These are phyloP conservation scores for Vanderwaltozyma tropicalis DNA, from an alignment of 805 yeast genomes.

Conservation along the genomic window DNA sequence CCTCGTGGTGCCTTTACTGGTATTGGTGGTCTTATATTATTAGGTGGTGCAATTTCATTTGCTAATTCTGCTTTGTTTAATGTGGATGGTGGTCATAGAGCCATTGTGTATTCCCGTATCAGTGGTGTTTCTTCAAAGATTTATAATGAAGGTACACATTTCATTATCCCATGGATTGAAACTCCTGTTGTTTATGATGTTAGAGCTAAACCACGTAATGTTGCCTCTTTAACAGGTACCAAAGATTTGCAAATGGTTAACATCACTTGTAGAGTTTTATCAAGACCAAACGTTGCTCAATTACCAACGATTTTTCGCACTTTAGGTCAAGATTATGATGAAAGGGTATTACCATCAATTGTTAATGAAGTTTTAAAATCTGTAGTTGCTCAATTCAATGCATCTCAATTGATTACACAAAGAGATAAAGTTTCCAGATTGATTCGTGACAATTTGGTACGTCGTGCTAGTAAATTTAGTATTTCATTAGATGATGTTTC, in stretches of 20 bases:
- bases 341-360: slow-evolving; percentile 93
- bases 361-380: slow-evolving; percentile 94
- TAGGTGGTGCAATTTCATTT: slow-evolving; percentile 48
- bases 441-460: slow-evolving; percentile 81
- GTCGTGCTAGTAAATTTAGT: slow-evolving; percentile 86
- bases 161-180: slow-evolving; percentile 89
- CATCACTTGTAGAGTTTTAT: slow-evolving; percentile 94
- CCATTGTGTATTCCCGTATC: slow-evolving; percentile 81
- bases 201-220: slow-evolving; percentile 93
- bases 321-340: slow-evolving; percentile 89
- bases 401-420: slow-evolving; percentile 96
- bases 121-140: slow-evolving; percentile 76
- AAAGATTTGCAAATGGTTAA: slow-evolving; percentile 98
- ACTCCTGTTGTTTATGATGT: slow-evolving; percentile 89
- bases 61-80: slow-evolving; percentile 55
- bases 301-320: slow-evolving; percentile 86
- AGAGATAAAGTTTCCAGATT: slow-evolving; percentile 90
- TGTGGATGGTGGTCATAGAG: slow-evolving; percentile 99
- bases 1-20: slow-evolving; percentile 47
- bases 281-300: slow-evolving; percentile 71
- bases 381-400: slow-evolving; percentile 97
- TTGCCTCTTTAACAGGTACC: slow-evolving; percentile 93
- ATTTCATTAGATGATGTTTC: slow-evolving; percentile 90
- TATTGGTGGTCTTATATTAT: slow-evolving; percentile 45
- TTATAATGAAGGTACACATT: slow-evolving; percentile 89